A percentile compares a stretch with the other conserved stretches of the same genome.
These are phyloP conservation scores for Bolboschoenoplectus hybrid DNA, from an alignment of 202 grass and related monocot genomes.

Conservation along the genomic window DNA sequence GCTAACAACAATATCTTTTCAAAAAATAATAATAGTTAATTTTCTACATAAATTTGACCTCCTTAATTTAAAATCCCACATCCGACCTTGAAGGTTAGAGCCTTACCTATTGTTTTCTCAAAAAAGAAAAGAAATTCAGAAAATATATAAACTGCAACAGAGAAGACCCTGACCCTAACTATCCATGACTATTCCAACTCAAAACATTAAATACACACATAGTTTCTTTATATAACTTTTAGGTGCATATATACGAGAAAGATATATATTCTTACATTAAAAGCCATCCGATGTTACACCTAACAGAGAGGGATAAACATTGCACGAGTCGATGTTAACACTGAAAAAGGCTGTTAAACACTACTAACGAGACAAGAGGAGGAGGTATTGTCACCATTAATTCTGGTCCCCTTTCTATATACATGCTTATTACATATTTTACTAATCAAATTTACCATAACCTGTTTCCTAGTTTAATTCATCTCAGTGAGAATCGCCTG, in stretches of 20 bases:
- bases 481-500: background rate
- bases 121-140: too few relatives aligned
- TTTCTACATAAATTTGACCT: too few relatives aligned
- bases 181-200: background rate
- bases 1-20: too few relatives aligned
- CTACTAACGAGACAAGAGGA: conserved; percentile 20
- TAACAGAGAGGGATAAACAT: conserved; percentile 14
- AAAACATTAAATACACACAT: background rate
- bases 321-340: conserved; percentile 2
- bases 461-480: background rate
- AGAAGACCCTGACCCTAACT: background rate
- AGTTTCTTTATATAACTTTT: background rate
- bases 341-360: conserved; percentile 27
- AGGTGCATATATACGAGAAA: background rate
- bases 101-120: too few relatives aligned
- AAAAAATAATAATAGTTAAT: too few relatives aligned
- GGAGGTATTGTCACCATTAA: conserved; percentile 6
- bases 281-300: background rate
- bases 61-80: too few relatives aligned
- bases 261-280: background rate
- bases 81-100: too few relatives aligned
- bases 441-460: background rate
- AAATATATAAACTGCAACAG: background rate
- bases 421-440: background rate
- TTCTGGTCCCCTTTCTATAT: background rate